Percentiles rank a stretch among this genome's conserved stretches.
Evolutionary conservation across 768 basidiomycete species (phyloP).

Genomic region (Mycena galopus): DNA sequence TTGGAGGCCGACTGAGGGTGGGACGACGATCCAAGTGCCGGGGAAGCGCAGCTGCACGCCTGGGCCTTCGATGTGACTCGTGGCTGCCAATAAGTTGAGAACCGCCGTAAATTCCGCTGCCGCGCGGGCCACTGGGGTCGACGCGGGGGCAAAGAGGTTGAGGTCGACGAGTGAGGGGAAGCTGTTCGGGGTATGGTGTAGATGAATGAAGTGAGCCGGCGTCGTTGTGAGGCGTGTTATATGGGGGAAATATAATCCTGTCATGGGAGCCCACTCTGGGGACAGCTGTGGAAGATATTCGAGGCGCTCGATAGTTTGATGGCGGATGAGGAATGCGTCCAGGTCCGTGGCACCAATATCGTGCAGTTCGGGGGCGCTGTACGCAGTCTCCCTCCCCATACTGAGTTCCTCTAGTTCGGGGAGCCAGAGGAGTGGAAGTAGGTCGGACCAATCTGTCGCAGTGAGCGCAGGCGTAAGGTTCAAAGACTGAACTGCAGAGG

Average conservation of each 20-base stretch:
- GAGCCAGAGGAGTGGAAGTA: slow-evolving; percentile 14
- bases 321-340: slow-evolving; percentile 26
- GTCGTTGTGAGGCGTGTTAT: slow-evolving; percentile 26
- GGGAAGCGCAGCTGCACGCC: background rate
- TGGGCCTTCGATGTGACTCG: too few relatives aligned
- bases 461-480: background rate
- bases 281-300: slow-evolving; percentile 13
- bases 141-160: background rate
- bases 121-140: background rate
- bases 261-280: too few relatives aligned
- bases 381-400: background rate
- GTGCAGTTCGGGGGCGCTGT: background rate
- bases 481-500: background rate
- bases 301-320: slow-evolving; percentile 8
- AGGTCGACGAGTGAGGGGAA: slow-evolving; percentile 1
- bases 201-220: slow-evolving; percentile 17
- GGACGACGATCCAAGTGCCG: background rate
- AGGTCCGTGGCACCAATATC: slow-evolving; percentile 1
- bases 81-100: background rate
- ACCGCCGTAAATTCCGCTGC: background rate
- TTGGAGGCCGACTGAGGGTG: background rate
- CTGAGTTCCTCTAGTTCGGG: slow-evolving; percentile 1
- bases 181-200: background rate
- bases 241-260: background rate
- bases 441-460: background rate